Conservation (phyloP, 2,329 filamentous ascomycete species). For the Truncatella angustata region DNA sequence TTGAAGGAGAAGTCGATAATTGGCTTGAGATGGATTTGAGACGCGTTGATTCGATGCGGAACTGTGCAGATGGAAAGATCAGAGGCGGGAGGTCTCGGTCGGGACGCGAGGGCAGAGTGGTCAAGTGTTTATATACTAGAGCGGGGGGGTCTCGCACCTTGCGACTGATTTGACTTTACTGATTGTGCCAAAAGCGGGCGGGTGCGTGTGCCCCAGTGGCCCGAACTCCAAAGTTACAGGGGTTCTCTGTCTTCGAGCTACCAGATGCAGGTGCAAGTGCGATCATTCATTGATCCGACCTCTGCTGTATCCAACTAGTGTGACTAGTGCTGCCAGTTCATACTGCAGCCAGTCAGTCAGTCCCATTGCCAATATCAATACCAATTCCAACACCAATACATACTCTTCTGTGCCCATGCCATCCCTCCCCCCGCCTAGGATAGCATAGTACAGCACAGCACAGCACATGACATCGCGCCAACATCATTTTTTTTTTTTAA, state of each 20-base stretch:
- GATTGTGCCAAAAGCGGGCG: constrained; percentile 7
- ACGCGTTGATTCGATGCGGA: constrained; percentile 1
- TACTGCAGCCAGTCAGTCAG: too few relatives aligned
- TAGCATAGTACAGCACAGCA: too few relatives aligned
- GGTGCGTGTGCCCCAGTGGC: constrained; percentile 9
- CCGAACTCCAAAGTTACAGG: constrained; percentile 3
- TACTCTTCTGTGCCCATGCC: too few relatives aligned
- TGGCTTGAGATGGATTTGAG: neutral
- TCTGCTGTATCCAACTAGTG: too few relatives aligned
- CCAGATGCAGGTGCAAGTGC: constrained; percentile 1
- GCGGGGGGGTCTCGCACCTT: constrained; percentile 5
- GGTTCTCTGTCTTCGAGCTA: neutral
- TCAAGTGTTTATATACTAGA: constrained; percentile 11
- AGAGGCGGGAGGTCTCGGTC: constrained; percentile 7
- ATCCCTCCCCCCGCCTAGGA: too few relatives aligned
- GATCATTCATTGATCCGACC: constrained; percentile 4
- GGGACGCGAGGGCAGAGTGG: constrained; percentile 11
- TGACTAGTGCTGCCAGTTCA: neutral
- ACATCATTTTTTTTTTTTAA: too few relatives aligned
- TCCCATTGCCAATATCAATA: too few relatives aligned
- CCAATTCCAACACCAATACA: too few relatives aligned
- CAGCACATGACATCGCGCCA: too few relatives aligned
- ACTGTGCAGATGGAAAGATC: neutral
- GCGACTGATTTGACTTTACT: constrained; percentile 7
- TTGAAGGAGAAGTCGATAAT: neutral